Conservation (phyloP, 2,329 filamentous ascomycete species). For the Aspergillaceae sp. region DNA sequence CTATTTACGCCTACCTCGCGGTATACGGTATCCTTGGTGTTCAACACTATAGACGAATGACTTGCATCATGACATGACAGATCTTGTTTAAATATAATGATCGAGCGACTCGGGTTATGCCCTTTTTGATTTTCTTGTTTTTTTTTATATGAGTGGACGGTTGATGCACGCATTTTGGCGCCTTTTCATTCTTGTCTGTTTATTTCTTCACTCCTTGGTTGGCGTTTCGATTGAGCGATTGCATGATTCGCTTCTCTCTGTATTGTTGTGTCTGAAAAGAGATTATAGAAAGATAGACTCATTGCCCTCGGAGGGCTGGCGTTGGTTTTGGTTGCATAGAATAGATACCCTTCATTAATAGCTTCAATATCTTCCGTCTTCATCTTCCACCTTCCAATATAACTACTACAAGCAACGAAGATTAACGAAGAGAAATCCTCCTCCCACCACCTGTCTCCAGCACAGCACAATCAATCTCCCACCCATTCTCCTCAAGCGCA, state of each 20-base stretch:
- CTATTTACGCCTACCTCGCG: neutral
- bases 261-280: neutral
- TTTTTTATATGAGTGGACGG: conserved; percentile 13
- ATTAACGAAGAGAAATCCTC: conserved; percentile 17
- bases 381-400: no score
- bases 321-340: neutral
- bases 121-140: conserved; percentile 4
- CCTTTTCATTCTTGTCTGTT: conserved; percentile 6
- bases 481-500: conserved; percentile 45
- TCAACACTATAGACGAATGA: conserved; percentile 9
- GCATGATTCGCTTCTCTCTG: neutral
- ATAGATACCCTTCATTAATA: no score
- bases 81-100: neutral
- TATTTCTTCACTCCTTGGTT: neutral
- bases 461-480: conserved; percentile 57
- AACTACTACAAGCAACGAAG: no score
- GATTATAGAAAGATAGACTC: neutral
- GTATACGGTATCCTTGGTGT: neutral
- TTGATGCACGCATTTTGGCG: conserved; percentile 12
- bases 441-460: conserved; percentile 56
- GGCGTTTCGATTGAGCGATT: conserved; percentile 14
- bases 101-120: neutral
- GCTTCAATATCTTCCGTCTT: no score
- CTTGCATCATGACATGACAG: conserved; percentile 12
- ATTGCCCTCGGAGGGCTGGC: neutral